Evolutionary conservation across 805 yeast genomes (phyloP), one percentile per base, ranked within the genome.

Genomic region (Saccharomycopsis vini): DNA sequence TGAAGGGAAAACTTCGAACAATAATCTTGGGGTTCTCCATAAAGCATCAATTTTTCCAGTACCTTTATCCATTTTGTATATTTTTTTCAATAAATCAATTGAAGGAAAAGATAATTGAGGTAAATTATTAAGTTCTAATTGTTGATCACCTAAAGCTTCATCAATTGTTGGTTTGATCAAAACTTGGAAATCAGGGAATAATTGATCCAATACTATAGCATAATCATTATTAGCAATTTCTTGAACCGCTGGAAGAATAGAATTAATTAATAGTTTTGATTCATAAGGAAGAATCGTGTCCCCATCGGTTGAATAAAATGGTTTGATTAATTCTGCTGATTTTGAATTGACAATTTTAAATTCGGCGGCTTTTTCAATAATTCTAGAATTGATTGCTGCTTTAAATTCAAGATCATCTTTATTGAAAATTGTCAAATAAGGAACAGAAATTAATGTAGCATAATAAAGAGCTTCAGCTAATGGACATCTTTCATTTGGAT

Each of bases 381-480:
- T 52, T 16, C 71, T 19, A 13, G 30, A 71, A 39, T 67, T 63
- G n/a, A 72, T 66, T 38, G 59, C 55, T 3, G 34, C 40, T 30
- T 54, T 55, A 44, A 68, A 36, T 23, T 60, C 50, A 47, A 50
- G 54, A 57, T 54, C 56, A 44, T 56, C 49, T 0, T 61, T 52
- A 13, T 67, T 68, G 52, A 69, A 73, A 35, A 73, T 65, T 49
- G 71, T 68, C 49, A 76, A 61, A 56, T 75, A 84, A 9, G 95
- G 95, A 29, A 83, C 54, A 10, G 84, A 69, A 15, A 79, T 57
- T 42, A 81, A 60, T 1, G 77, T 73, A 51, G 75, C 75, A 52
- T 76, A 79, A 56, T 63, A 84, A 15, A 87, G 60, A 39, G 80
- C 77, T 57, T 85, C 87, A 3, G 84, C 85, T 37, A 81, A 60